Evolutionary conservation across 257 asterid species (phyloP), one percentile per base, ranked within the genome.

Genomic region (Thymus mandschuricus): DNA sequence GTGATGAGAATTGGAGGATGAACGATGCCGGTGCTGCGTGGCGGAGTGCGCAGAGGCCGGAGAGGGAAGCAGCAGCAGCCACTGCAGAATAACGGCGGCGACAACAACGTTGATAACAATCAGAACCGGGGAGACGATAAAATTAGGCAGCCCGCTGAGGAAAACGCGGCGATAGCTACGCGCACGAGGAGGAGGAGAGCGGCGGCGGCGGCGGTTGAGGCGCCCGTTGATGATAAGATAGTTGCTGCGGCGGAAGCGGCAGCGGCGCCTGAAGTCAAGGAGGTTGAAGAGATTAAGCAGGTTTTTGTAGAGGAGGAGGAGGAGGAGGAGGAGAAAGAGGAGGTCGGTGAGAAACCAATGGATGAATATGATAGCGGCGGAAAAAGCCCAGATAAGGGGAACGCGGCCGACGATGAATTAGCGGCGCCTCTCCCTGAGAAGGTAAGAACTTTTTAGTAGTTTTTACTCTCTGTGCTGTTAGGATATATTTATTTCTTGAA

Each of bases 1-100:
- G 83, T 78, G 82, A 82, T 85, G 92, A 75, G 50, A 76, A 78
- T 83, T 77, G 85, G 70, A 84, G 86, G 85, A 88, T 91, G 96
- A 88, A 86, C 79, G 82, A 91, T 91, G 97, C 92, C 92, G 81
- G 92, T 82, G 74, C 77, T 68, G 84, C 94, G 90, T 84, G 87
- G 89, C 46, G 94, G 89, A 84, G 87, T 49, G 78, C 85, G 95
- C 82, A 74, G 94, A 82, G 97, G 92, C 74, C 80, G 95, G 78
- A 76, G 86, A 82, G 59, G 78, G 72, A 69, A 75, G 79, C 75
- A 69, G 70, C 73, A 66, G 81, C 76, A 62, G 77, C 56, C 68
- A 70, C 74, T 73, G 80, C 74, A 55, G 64, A 75, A 63, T 73
- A 70, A 69, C 69, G 67, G 27, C 75, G 63, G 38, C 12, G 58